Base-by-base conservation (phyloP, 75 land plant species). In the Selaginella tamariscina region DNA sequence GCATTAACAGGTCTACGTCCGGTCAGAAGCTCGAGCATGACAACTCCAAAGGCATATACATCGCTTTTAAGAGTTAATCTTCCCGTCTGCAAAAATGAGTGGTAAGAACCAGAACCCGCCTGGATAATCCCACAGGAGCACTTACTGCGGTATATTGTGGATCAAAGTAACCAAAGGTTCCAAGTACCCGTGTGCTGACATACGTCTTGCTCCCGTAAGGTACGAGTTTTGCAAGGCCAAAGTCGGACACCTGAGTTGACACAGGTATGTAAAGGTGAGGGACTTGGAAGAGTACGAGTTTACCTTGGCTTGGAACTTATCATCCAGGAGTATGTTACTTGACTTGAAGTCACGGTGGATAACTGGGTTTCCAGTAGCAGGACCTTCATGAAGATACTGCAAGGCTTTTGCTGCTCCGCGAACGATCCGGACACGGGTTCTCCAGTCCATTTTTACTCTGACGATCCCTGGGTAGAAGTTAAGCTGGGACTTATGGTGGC, bases 161-260 rank as follows among this genome's bases (percentile, higher is more conserved):
- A 59, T 59, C 62, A 21, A 59, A 59, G 26, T 59, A 59, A 21
- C 62, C 62, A n/a, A 59, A 59, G 21, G 62, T 59, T 59, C 62
- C 62, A n/a, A 59, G 62, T 8, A 59, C 62, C 21, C 62, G 23
- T 5, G 62, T 59, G 26, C 27, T 59, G n/a, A 59, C 62, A 21
- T 59, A 59, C 26, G 62, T 59, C 21, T 59, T 5, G 49, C 15
- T 39, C 8, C 62, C 62, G 26, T 59, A 59, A 23, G 62, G 62
- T 9, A 59, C 62, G n/a, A 59, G 62, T 23, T 59, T 59, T n/a
- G 62, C 62, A 2, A 59, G 62, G 23, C 62, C 62, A 59, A 59
- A 59, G 26, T 59, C 62, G n/a, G 62, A 59, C 27, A 59, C 62
- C 62, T 59, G 23, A 59, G 26, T 23, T 5, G 62, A 23, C 9